phyloP scores from a whole-genome alignment of 2,329 filamentous ascomycete species.

The Paraphaeosphaeria sporulosa region DNA sequence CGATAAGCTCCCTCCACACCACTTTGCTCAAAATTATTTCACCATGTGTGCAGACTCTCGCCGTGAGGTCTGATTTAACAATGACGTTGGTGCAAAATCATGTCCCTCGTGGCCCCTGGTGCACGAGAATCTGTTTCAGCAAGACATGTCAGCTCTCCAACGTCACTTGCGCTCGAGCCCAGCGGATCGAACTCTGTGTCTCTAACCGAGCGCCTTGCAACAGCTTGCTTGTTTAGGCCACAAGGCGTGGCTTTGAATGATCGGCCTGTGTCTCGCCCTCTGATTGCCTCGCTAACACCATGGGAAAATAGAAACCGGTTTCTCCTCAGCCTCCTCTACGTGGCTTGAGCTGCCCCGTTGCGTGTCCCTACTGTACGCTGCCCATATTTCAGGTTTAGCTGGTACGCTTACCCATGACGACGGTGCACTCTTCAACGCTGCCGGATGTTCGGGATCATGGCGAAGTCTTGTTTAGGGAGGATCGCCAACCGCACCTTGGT shows the following conservation, averaged over 20 bases:
- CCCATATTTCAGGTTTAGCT: neutral
- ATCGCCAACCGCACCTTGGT: slow-evolving; percentile 1
- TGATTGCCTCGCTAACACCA: slow-evolving; percentile 16
- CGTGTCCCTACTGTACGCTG: neutral
- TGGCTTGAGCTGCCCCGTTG: slow-evolving; percentile 20
- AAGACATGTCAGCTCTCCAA: slow-evolving; percentile 12
- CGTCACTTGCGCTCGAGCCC: slow-evolving; percentile 21
- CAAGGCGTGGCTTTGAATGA: slow-evolving; percentile 10
- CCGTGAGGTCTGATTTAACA: neutral
- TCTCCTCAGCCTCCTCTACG: slow-evolving; percentile 25
- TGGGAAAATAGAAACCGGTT: slow-evolving; percentile 21
- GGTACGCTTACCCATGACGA: slow-evolving; percentile 3
- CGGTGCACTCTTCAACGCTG: neutral
- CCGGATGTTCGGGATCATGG: neutral
- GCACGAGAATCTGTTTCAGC: slow-evolving; percentile 5
- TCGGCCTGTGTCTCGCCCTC: slow-evolving; percentile 12
- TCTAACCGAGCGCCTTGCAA: slow-evolving; percentile 18
- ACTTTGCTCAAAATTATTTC: slow-evolving; percentile 11
- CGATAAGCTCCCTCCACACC: neutral
- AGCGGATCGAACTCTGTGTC: slow-evolving; percentile 11
- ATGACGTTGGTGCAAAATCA: slow-evolving; percentile 2
- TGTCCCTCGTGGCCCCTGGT: neutral
- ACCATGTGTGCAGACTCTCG: slow-evolving; percentile 1
- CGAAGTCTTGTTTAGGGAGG: neutral
- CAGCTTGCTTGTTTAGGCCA: slow-evolving; percentile 18